Conservation (phyloP, 2,329 filamentous ascomycete species). For the Aureobasidium namibiae region DNA sequence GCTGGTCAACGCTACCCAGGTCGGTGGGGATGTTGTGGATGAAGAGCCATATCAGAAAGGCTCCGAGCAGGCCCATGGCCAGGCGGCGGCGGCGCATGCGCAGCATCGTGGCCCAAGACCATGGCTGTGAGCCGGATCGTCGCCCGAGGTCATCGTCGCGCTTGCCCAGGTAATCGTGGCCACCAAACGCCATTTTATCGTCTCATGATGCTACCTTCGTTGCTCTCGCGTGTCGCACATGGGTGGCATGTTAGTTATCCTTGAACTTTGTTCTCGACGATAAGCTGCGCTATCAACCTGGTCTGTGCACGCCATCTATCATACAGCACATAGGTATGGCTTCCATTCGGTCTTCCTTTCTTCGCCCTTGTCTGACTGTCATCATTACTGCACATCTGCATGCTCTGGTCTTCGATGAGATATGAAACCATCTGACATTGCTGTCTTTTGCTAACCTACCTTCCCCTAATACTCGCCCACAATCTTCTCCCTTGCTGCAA, state of each 20-base stretch:
- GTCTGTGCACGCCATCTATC: constrained; percentile 5
- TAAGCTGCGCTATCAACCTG: background rate
- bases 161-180: constrained; percentile 57
- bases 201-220: background rate
- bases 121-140: constrained; percentile 24
- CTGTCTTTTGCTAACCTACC: background rate
- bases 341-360: no score
- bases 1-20: constrained; percentile 24
- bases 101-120: constrained; percentile 22
- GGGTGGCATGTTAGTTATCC: background rate
- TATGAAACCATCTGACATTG: background rate
- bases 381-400: no score
- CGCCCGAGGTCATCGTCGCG: constrained; percentile 51
- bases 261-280: background rate
- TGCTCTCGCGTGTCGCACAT: background rate
- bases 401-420: no score
- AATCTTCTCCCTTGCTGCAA: constrained; percentile 25
- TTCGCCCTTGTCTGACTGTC: no score
- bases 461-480: background rate
- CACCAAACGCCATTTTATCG: constrained; percentile 18
- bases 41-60: constrained; percentile 54
- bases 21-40: constrained; percentile 54
- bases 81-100: constrained; percentile 44
- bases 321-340: no score
- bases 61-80: constrained; percentile 30